Evolutionary conservation across 2,329 filamentous ascomycete genomes (phyloP), one percentile per base, ranked within the genome.

Genomic region (Cadophora gregata): DNA sequence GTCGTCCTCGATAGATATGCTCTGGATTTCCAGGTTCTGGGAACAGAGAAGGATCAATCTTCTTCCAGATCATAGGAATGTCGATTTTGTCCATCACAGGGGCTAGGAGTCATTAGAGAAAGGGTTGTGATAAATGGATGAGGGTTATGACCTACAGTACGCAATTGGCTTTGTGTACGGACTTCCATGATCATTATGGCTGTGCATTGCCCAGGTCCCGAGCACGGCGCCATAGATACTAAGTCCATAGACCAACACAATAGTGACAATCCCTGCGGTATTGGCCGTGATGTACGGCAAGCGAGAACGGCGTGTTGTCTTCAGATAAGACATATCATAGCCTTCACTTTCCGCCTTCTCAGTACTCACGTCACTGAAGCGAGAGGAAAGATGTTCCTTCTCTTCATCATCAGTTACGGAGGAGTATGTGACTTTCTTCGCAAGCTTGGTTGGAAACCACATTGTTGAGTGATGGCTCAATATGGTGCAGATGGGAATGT

Each of bases 341-440:
- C 47, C 47, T 50, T 50, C 47, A 50, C 47, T 27, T 27, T 50
- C 47, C 10, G 47, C 47, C 21, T 50, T 50, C 47, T 50, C 47
- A 50, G 7, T 27, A 50, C 4, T 50, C 24, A 27, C 24, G 10
- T 50, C 47, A 27, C 47, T 50, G 47, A 50, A 50, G 21, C 47
- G 47, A 27, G 47, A 50, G 5, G 47, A 12, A 50, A 50, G 24
- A 27, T 27, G 21, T 50, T 50, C 47, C 16, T 50, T 50, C 7
- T 27, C 10, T 4, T 50, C 47, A 27, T 50, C 24, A 14, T 50
- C 21, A 27, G 6, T 14, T 2, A 50, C 47, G 47, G 47, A 27
- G 47, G 47, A 50, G 47, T 50, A 50, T 24, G 16, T 16, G 47
- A 50, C 9, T 50, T 50, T 50, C 47, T 27, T 50, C 16, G 47